phyloP scores from a whole-genome alignment of 208 protist genomes.

The Histomonas meleagridis region DNA sequence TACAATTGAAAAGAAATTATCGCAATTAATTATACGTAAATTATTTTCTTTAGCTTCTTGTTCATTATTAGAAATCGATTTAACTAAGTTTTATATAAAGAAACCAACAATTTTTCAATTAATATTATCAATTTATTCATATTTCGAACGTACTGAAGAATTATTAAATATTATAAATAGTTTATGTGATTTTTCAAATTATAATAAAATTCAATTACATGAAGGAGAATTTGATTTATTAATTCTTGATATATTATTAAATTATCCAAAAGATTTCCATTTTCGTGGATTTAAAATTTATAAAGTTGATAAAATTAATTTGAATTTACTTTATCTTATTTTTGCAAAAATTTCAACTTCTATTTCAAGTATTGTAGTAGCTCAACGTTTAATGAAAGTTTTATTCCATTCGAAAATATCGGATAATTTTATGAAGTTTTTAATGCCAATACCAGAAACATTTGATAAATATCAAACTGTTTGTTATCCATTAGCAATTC shows the following conservation, averaged over 20 bases:
- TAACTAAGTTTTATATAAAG: background rate
- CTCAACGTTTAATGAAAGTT: background rate
- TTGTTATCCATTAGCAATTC: background rate
- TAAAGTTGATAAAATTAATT: background rate
- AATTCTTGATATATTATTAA: background rate
- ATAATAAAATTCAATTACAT: background rate
- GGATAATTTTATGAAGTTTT: background rate
- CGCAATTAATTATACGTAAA: background rate
- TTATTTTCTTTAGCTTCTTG: background rate
- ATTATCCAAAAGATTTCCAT: background rate
- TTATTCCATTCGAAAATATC: background rate
- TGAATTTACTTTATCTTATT: background rate
- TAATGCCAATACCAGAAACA: background rate
- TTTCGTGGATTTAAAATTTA: background rate
- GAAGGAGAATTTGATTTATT: background rate
- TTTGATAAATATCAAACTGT: background rate
- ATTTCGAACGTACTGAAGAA: background rate
- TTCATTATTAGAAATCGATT: no score
- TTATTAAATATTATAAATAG: background rate
- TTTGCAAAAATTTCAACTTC: background rate
- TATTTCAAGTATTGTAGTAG: background rate
- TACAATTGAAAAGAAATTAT: background rate
- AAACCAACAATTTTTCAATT: background rate
- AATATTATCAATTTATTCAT: background rate
- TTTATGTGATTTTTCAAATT: background rate